These are phyloP conservation scores for Penicillium alfredii DNA, from an alignment of 495 filamentous ascomycete species.

Conservation along the genomic window DNA sequence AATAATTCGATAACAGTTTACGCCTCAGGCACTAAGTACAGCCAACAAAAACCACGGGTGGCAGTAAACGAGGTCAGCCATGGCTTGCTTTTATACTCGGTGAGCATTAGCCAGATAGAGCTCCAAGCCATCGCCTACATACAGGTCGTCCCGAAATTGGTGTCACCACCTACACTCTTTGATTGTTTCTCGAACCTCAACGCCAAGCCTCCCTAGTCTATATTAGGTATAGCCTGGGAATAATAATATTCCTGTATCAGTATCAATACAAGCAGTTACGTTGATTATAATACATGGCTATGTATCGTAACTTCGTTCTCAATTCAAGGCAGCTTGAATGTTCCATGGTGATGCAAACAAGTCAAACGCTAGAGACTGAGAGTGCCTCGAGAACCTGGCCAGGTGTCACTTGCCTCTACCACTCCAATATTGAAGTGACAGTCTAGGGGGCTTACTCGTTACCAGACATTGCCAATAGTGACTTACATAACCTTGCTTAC, in stretches of 20 bases:
- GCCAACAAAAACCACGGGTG: too few relatives aligned
- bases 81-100: too few relatives aligned
- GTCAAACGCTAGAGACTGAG: not conserved
- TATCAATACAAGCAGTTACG: not conserved
- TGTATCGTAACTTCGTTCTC: not conserved
- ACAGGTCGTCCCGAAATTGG: not conserved
- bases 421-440: not conserved
- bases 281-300: not conserved
- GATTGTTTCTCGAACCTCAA: not conserved
- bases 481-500: slow-evolving; percentile 10
- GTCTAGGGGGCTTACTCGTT: slow-evolving; percentile 8
- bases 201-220: not conserved
- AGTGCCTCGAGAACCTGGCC: slow-evolving; percentile 9
- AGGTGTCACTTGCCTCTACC: not conserved
- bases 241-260: slow-evolving; percentile 1
- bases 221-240: slow-evolving; percentile 3
- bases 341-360: not conserved
- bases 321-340: not conserved
- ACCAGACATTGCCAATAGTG: slow-evolving; percentile 13
- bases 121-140: too few relatives aligned
- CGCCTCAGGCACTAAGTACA: too few relatives aligned
- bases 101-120: too few relatives aligned
- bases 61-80: too few relatives aligned
- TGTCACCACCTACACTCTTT: slow-evolving; percentile 1
- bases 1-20: too few relatives aligned